Evolutionary conservation across 2,329 filamentous ascomycete genomes (phyloP).

Genomic region (Whalleya microplaca): DNA sequence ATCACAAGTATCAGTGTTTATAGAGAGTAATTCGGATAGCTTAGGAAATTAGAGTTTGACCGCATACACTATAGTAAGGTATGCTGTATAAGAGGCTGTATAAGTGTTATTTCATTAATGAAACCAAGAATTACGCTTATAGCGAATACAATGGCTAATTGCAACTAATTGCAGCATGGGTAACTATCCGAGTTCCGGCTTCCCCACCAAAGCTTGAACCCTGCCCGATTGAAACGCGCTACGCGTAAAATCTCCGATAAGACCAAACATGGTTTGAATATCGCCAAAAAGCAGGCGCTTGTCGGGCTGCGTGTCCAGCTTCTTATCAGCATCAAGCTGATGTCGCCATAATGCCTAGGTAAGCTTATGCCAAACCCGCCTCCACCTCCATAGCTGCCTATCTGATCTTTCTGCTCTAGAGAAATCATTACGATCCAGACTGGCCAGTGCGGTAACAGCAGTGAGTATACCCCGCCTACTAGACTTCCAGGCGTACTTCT

Average conservation of each 20-base stretch:
- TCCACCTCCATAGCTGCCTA: not conserved
- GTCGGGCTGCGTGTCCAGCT: not conserved
- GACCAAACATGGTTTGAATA: conserved; percentile 2
- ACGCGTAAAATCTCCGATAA: conserved; percentile 23
- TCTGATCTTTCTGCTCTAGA: conserved; percentile 51
- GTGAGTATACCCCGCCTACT: conserved; percentile 59
- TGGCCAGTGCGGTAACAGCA: conserved; percentile 99
- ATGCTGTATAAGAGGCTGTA: too few relatives aligned
- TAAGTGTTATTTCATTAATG: too few relatives aligned
- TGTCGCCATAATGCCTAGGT: conserved; percentile 35
- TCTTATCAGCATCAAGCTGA: conserved; percentile 2
- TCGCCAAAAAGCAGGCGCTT: not conserved
- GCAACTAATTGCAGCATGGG: too few relatives aligned
- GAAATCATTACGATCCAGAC: conserved; percentile 99
- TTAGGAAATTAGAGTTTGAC: too few relatives aligned
- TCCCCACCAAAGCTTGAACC: conserved; percentile 10
- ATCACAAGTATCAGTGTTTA: too few relatives aligned
- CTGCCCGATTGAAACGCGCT: conserved; percentile 15
- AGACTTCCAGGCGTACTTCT: not conserved
- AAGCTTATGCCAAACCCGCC: not conserved
- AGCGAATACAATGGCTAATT: too few relatives aligned
- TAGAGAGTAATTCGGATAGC: too few relatives aligned
- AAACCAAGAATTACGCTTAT: too few relatives aligned
- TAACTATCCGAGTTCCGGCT: conserved; percentile 1
- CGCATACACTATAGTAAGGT: too few relatives aligned